Evolutionary conservation across 2,329 filamentous ascomycete genomes (phyloP), one percentile per base, ranked within the genome.

Genomic region (Fusarium irregulare): DNA sequence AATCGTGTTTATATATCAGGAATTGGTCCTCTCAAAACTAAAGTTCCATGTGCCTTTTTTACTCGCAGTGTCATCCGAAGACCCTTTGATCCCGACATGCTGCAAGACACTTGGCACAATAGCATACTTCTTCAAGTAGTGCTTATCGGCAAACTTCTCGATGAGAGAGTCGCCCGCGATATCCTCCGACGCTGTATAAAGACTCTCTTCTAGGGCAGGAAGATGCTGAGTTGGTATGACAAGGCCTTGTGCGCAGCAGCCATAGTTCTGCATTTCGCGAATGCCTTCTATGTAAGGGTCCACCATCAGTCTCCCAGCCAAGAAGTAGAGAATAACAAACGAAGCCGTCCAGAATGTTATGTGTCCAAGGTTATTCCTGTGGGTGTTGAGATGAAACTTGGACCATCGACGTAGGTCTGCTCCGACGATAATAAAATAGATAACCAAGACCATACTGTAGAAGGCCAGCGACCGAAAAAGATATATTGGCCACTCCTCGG

Each of bases 231-330:
- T 60, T 6, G 78, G 75, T 40, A 79, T 78, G 3, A 78, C 72
- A 5, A 80, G 67, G 1, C 78, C 78, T 56, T 80, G 78, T 8
- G 78, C 76, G 45, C 78, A 80, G 40, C 78, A 80, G 10, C 78
- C 78, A 37, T 79, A 79, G 12, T 65, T 69, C 2, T 76, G 71
- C 78, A 80, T 80, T 66, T 79, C 73, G 2, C 72, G 73, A 9
- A 80, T 68, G 1, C 77, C 77, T 6, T 28, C 42, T 4, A 42
- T 59, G 8, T 73, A 58, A 1, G 75, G 75, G 27, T 57, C 62
- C 10, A 77, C 73, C 9, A 75, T 55, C 2, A 78, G 53, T 3
- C 76, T 68, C 6, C 77, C 77, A 9, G 74, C 72, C 41, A 78
- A 64, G 32, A 78, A 79, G 58, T 74, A 76, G 13, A 79, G 54